These are phyloP conservation scores for Chrysoporthe puriensis DNA, from an alignment of 2,329 filamentous ascomycete species.

Conservation along the genomic window DNA sequence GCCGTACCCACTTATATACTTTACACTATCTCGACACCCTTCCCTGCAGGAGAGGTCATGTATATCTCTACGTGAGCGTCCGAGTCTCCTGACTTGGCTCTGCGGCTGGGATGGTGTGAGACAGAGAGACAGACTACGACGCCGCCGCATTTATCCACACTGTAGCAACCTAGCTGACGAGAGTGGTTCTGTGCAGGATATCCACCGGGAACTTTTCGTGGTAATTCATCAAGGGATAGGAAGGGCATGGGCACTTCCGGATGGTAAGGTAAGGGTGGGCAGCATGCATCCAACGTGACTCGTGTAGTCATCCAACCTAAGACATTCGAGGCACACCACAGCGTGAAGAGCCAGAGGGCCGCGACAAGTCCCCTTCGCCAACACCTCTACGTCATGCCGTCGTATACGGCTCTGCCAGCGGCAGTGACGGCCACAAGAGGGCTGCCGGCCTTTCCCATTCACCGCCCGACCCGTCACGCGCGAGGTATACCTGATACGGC, in stretches of 20 bases:
- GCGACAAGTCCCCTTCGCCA: conserved; percentile 19
- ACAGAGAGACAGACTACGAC: conserved; percentile 22
- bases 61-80: conserved; percentile 15
- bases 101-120: conserved; percentile 34
- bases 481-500: conserved; percentile 11
- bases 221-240: not conserved
- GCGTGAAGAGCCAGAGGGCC: conserved; percentile 27
- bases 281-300: conserved; percentile 38
- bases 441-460: not conserved
- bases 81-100: conserved; percentile 34
- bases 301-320: conserved; percentile 33
- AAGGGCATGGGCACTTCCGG: conserved; percentile 31
- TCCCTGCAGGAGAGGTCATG: conserved; percentile 24
- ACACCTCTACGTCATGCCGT: conserved; percentile 21
- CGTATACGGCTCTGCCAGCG: conserved; percentile 19
- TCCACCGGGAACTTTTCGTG: conserved; percentile 32
- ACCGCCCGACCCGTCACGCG: conserved; percentile 12
- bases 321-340: conserved; percentile 40
- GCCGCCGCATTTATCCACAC: conserved; percentile 14
- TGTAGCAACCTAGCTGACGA: conserved; percentile 9
- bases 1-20: conserved; percentile 23
- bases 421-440: conserved; percentile 5
- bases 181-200: not conserved
- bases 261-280: conserved; percentile 29
- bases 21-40: conserved; percentile 16